These are phyloP conservation scores for Vitis cinerea DNA, from an alignment of 164 flowering plant species.

Conservation along the genomic window DNA sequence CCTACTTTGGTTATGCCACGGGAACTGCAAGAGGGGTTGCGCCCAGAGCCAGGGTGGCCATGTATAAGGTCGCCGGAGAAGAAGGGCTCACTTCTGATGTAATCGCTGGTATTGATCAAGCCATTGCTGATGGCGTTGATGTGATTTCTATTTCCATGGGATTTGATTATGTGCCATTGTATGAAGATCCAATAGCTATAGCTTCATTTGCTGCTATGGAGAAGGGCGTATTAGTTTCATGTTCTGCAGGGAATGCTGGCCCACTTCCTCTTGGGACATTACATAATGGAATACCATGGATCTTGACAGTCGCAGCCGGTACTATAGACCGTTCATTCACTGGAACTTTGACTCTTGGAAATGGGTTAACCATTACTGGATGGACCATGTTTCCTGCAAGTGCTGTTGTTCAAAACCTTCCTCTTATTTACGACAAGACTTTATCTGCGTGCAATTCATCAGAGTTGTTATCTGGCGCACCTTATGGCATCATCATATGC, in stretches of 20 bases:
- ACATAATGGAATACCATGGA: slow-evolving; percentile 35
- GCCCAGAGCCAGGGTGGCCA: slow-evolving; percentile 48
- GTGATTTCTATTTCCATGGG: slow-evolving; percentile 62
- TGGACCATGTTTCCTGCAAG: slow-evolving; percentile 31
- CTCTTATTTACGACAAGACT: slow-evolving; percentile 32
- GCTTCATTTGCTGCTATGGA: slow-evolving; percentile 42
- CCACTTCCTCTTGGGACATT: not conserved
- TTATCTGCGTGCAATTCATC: slow-evolving; percentile 33
- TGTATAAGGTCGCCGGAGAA: slow-evolving; percentile 51
- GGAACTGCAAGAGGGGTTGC: slow-evolving; percentile 65
- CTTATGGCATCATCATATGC: slow-evolving; percentile 22
- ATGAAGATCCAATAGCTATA: slow-evolving; percentile 49
- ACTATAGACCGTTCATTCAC: slow-evolving; percentile 6
- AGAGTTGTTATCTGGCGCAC: slow-evolving; percentile 15
- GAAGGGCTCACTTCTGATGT: slow-evolving; percentile 41
- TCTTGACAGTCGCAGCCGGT: slow-evolving; percentile 22
- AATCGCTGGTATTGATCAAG: slow-evolving; percentile 59
- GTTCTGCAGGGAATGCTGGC: slow-evolving; percentile 31
- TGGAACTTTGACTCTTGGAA: slow-evolving; percentile 41
- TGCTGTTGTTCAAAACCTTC: slow-evolving; percentile 15
- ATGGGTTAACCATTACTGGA: slow-evolving; percentile 33
- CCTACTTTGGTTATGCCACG: slow-evolving; percentile 49
- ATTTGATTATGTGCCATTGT: slow-evolving; percentile 20
- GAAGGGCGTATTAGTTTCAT: slow-evolving; percentile 31
- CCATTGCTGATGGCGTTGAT: slow-evolving; percentile 67